Evolutionary conservation across 2,329 filamentous ascomycete genomes (phyloP), one percentile per base, ranked within the genome.

Genomic region (Aureobasidium mangrovei): DNA sequence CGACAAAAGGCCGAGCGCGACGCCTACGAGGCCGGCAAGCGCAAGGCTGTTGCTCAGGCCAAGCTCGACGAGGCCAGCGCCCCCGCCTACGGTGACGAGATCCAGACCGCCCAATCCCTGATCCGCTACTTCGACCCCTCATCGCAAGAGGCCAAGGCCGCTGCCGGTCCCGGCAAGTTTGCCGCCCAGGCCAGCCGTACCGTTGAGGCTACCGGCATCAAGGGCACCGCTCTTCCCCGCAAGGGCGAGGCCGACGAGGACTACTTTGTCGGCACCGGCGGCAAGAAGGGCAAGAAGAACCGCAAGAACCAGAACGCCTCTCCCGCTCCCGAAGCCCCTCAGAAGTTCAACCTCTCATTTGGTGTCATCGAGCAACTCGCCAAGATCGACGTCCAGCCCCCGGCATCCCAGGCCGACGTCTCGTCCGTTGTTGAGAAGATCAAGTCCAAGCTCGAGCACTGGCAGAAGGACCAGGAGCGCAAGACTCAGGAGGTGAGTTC

Each of bases 111-210:
- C 59, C 88, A 93, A 74, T 86, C 84, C 68, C 78, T 98, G 43
- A 87, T 97, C 63, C 84, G 85, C 62, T 91, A 91, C 79, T 91
- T 97, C 62, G 91, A 97, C 70, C 91, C 91, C 2, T 80, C 82
- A 56, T 73, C 75, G 36, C 70, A 74, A 29, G 72, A 76, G 32
- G 76, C 78, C 67, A 88, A 86, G 72, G 88, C 86, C 74, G 80
- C 65, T 2, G 60, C 69, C 18, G 69, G 70, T 43, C 77, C 83
- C 60, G 84, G 84, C 69, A 84, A 86, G 65, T 86, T 95, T 67
- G 82, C 84, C 53, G 90, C 91, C 53, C 79, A 86, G 62, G 82
- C 87, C 52, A 82, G 84, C 67, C 86, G 93, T 66, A 95, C 85
- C 58, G 86, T 97, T 28, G 89, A 95, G 63, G 85, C 83, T 64